Conservation (phyloP, 2,329 filamentous ascomycete species). For the Pseudopyricularia cyperi region DNA sequence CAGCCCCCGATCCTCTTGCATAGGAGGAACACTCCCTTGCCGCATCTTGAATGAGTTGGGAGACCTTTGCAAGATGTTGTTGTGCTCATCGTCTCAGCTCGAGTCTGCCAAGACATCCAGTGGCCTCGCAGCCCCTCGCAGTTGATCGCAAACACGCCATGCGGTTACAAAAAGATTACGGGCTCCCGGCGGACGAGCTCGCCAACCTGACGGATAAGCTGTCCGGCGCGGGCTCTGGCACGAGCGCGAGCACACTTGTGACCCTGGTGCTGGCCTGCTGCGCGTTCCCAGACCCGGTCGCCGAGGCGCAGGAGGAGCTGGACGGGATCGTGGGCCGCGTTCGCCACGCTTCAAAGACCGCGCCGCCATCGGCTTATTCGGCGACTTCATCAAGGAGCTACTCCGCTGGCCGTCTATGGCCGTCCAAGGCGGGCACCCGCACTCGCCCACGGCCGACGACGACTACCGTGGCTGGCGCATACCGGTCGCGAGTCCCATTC, state of each 20-base stretch:
- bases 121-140: too few relatives aligned
- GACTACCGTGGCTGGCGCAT: constrained; percentile 34
- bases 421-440: constrained; percentile 36
- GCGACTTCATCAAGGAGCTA: constrained; percentile 40
- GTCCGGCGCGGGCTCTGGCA: constrained; percentile 35
- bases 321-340: constrained; percentile 33
- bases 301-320: constrained; percentile 36
- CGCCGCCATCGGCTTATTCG: constrained; percentile 35
- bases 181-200: constrained; percentile 29
- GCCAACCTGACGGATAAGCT: constrained; percentile 32
- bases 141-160: constrained; percentile 18
- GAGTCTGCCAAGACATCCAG: too few relatives aligned
- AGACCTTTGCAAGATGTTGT: too few relatives aligned
- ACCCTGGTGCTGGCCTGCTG: constrained; percentile 37
- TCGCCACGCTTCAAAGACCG: constrained; percentile 36
- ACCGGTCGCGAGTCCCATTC: constrained; percentile 36
- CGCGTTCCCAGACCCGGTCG: constrained; percentile 30
- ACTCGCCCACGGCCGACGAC: constrained; percentile 32
- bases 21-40: too few relatives aligned
- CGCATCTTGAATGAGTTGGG: too few relatives aligned
- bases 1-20: too few relatives aligned
- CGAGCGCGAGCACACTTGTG: constrained; percentile 29
- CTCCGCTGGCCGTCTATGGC: constrained; percentile 41
- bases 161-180: constrained; percentile 32
- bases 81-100: too few relatives aligned